These are phyloP conservation scores for Bisporella sp. DNA, from an alignment of 2,329 filamentous ascomycete genomes.

Conservation along the genomic window DNA sequence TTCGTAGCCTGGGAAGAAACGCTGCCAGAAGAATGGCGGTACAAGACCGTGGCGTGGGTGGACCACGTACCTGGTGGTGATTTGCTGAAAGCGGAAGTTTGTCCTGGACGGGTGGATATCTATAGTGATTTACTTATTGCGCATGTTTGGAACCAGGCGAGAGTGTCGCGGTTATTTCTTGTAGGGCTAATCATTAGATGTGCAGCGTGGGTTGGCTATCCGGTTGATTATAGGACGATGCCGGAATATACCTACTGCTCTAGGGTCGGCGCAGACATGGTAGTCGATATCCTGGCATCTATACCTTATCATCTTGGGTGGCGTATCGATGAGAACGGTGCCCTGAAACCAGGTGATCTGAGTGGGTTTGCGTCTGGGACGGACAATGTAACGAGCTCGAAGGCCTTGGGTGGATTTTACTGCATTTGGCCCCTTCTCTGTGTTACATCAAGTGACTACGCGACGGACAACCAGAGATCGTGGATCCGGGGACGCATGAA, in stretches of 20 bases:
- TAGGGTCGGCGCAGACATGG: constrained; percentile 42
- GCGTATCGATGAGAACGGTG: constrained; percentile 38
- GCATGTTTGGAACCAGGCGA: constrained; percentile 49
- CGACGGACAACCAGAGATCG: constrained; percentile 49
- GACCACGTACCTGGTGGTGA: constrained; percentile 45
- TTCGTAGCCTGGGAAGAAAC: constrained; percentile 43
- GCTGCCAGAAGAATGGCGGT: constrained; percentile 44
- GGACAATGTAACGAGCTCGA: constrained; percentile 36
- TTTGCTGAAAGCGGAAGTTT: constrained; percentile 47
- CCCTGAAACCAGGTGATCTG: constrained; percentile 27
- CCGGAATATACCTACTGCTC: constrained; percentile 52
- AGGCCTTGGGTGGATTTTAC: constrained; percentile 52
- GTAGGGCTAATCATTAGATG: constrained; percentile 50
- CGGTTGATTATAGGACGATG: constrained; percentile 55
- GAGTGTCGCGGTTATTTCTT: constrained; percentile 47
- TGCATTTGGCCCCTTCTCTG: constrained; percentile 52
- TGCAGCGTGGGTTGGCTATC: constrained; percentile 52
- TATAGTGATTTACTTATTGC: constrained; percentile 53
- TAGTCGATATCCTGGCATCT: constrained; percentile 52
- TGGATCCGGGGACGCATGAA: constrained; percentile 48
- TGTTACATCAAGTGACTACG: constrained; percentile 48
- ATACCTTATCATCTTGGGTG: constrained; percentile 57
- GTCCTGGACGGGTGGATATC: constrained; percentile 52
- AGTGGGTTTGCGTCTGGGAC: constrained; percentile 43
- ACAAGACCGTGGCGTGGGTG: constrained; percentile 49